A percentile compares a stretch with the other conserved stretches of the same genome.
Evolutionary conservation across 1,284 basidiomycete species (phyloP).

Genomic region (Cutaneotrichosporon sp.): DNA sequence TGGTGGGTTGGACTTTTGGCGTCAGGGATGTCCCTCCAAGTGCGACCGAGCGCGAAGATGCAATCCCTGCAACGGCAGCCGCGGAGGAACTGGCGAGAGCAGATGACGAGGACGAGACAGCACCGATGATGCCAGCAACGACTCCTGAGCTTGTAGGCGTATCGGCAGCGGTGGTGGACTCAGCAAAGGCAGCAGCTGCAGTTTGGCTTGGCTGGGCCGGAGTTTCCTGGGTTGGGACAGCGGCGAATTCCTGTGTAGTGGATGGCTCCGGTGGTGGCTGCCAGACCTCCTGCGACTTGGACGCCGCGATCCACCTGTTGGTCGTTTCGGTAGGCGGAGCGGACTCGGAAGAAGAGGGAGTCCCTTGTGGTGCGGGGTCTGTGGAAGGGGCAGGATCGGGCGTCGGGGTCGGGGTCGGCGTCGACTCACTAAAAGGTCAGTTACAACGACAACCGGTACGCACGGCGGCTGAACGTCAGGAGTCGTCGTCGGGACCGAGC

Average conservation of each 20-base stretch:
- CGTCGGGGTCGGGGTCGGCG: not conserved
- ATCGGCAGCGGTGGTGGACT: not conserved
- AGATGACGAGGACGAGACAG: not conserved
- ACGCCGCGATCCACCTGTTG: not conserved
- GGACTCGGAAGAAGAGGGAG: not conserved
- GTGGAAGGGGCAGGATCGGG: not conserved
- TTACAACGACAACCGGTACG: not conserved
- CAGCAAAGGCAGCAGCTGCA: not conserved
- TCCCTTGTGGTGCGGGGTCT: not conserved
- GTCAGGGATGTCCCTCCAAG: not conserved
- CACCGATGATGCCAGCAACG: not conserved
- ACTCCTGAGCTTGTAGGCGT: not conserved
- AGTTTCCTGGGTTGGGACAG: not conserved
- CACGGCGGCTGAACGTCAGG: not conserved
- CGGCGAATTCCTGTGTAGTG: not conserved
- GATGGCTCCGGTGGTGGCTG: not conserved
- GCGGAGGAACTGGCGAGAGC: not conserved
- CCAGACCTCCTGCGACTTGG: not conserved
- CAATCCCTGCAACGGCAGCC: not conserved
- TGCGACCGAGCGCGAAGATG: not conserved
- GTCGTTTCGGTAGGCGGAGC: not conserved
- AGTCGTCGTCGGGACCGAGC: not conserved
- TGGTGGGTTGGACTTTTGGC: not conserved
- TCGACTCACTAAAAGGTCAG: not conserved
- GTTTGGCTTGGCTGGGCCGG: not conserved